Evolutionary conservation across 2,329 filamentous ascomycete genomes (phyloP).

Genomic region (Periconia digitata): DNA sequence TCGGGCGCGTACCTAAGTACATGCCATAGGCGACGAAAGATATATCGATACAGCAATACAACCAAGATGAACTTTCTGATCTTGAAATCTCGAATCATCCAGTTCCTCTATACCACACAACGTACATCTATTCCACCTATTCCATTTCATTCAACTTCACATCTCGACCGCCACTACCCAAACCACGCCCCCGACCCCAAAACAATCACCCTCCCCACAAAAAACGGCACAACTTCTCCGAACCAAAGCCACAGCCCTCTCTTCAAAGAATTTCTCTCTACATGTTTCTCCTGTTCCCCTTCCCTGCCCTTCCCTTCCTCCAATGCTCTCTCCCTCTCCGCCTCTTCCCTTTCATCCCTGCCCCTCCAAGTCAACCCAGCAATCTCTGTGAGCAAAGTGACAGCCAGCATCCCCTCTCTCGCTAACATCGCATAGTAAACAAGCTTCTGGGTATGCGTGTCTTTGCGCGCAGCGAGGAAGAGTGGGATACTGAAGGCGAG

Average conservation of each 20-base stretch:
- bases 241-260: conserved; percentile 17
- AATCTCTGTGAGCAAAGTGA: conserved; percentile 7
- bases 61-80: too few species aligned
- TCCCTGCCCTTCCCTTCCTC: conserved; percentile 9
- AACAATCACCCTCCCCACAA: conserved; percentile 17
- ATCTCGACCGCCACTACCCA: background rate
- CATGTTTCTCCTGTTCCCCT: conserved; percentile 2
- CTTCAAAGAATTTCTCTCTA: conserved; percentile 5
- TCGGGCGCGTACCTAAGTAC: too few species aligned
- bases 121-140: too few species aligned
- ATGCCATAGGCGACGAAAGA: too few species aligned
- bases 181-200: conserved; percentile 16
- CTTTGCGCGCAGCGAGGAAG: conserved; percentile 13
- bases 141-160: too few species aligned
- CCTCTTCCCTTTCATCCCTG: background rate
- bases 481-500: conserved; percentile 22
- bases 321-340: conserved; percentile 3
- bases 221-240: conserved; percentile 19
- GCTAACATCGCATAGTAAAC: conserved; percentile 14
- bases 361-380: background rate
- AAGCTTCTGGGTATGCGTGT: conserved; percentile 9
- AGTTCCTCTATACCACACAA: too few species aligned
- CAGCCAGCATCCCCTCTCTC: conserved; percentile 4
- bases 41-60: too few species aligned
- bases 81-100: too few species aligned